Base-by-base conservation (phyloP, 1,139 yeast genomes). In the Pneumocystis jirovecii region DNA sequence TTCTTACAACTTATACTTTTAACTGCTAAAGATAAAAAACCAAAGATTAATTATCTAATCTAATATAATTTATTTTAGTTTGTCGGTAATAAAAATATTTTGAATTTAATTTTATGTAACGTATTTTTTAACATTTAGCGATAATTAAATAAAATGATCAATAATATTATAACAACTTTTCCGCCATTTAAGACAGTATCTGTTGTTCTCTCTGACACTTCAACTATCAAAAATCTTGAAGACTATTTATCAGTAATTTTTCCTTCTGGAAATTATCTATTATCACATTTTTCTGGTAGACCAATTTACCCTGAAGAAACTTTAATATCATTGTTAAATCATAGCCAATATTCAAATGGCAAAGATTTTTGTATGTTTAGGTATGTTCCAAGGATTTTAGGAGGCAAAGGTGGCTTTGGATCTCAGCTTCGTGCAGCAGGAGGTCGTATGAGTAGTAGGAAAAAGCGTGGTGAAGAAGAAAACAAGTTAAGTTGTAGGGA, bases 371-470 rank as follows among this genome's bases (percentile, higher is more conserved):
- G 57, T 29, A 50, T 50, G n/a, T 50, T 50, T 3, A 50, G 57
- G 25, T 50, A 15, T 25, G 34, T 50, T 25, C 57, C 57, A 21
- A 50, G n/a, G n/a, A 34, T 80, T 61, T 74, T 77, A 64, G 83
- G 83, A 19, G 83, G 84, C 31, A 81, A 81, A 72, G 83, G 83
- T 45, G 83, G 83, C 1, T 79, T 80, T 71, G 83, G 82, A 0
- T 74, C 79, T 34, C 73, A 77, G 71, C 71, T 81, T 64, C 75
- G 77, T 56, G 78, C 79, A 2, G 77, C 76, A 63, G 81, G 79
- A 3, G 75, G 76, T 12, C 70, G 73, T 21, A 76, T 76, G 79
- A 71, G 57, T 4, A 50, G 57, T 19, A 73, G n/a, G 68, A 73
- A 17, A 72, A 71, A 65, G 69, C 68, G 64, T 71, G 72, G 65